Evolutionary conservation across 129 eudicot genomes (phyloP).

Genomic region (Rutidosis leptorrhynchoides): DNA sequence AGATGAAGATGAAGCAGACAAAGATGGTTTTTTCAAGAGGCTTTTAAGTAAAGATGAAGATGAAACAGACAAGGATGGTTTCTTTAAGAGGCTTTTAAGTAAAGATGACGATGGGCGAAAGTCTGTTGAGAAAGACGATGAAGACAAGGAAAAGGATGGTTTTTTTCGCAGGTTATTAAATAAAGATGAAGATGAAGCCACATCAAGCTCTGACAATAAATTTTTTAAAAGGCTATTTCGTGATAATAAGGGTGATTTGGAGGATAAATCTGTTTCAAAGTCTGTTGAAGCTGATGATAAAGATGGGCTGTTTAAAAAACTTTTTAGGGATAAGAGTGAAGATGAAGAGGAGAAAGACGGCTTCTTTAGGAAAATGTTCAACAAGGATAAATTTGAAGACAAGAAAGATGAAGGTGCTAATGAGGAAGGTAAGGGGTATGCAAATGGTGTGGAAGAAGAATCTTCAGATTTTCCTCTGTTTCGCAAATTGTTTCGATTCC

Average conservation of each 20-base stretch:
- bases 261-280: slow-evolving; percentile 52
- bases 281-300: slow-evolving; percentile 73
- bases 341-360: slow-evolving; percentile 90
- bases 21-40: slow-evolving; percentile 37
- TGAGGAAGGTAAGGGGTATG: slow-evolving; percentile 57
- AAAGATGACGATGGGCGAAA: slow-evolving; percentile 61
- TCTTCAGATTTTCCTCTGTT: slow-evolving; percentile 73
- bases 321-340: slow-evolving; percentile 78
- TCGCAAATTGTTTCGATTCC: slow-evolving; percentile 77
- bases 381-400: slow-evolving; percentile 80
- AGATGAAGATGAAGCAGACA: slow-evolving; percentile 51
- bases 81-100: slow-evolving; percentile 69
- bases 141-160: slow-evolving; percentile 74
- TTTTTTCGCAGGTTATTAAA: slow-evolving; percentile 73
- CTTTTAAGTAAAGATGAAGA: slow-evolving; percentile 59
- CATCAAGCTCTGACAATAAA: slow-evolving; percentile 72
- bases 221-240: slow-evolving; percentile 79
- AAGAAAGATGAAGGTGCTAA: slow-evolving; percentile 53
- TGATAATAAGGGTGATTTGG: slow-evolving; percentile 69
- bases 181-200: slow-evolving; percentile 60
- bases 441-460: slow-evolving; percentile 77
- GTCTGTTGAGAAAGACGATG: slow-evolving; percentile 59
- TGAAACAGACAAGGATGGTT: slow-evolving; percentile 70
- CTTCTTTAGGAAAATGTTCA: slow-evolving; percentile 64
- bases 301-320: slow-evolving; percentile 74